phyloP scores from a whole-genome alignment of 257 asterid genomes.

The Paulownia fortunei region DNA sequence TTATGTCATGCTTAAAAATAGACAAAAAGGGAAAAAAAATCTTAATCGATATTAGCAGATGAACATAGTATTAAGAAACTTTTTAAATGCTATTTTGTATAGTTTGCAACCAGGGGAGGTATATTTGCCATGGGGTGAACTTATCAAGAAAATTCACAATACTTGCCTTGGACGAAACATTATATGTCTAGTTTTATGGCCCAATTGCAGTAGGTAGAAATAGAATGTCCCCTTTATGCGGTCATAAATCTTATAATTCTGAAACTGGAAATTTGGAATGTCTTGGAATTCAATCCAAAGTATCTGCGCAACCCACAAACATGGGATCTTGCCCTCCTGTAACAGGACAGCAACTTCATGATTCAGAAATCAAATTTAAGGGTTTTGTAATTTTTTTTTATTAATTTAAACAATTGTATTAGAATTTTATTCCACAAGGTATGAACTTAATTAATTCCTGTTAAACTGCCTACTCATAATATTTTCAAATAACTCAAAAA shows the following conservation, averaged over 20 bases:
- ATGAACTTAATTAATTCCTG: too few relatives aligned
- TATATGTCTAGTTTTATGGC: not conserved
- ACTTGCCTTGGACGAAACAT: not conserved
- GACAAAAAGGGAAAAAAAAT: not conserved
- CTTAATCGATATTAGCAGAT: not conserved
- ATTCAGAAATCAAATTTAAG: not conserved
- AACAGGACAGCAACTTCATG: not conserved
- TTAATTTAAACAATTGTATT: too few relatives aligned
- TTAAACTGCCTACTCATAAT: too few relatives aligned
- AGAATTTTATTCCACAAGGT: too few relatives aligned
- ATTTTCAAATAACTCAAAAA: too few relatives aligned
- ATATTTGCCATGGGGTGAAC: not conserved
- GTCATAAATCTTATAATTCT: constrained; percentile 5
- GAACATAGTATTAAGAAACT: not conserved
- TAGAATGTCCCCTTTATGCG: constrained; percentile 22
- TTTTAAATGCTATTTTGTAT: not conserved
- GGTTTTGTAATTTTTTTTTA: too few relatives aligned
- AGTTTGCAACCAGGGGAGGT: constrained; percentile 26
- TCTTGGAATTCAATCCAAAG: constrained; percentile 19
- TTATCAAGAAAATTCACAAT: not conserved
- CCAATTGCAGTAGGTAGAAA: constrained; percentile 14
- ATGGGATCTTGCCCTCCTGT: constrained; percentile 11
- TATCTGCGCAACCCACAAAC: not conserved
- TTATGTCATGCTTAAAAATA: not conserved
- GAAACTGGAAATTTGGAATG: constrained; percentile 1